Conservation (phyloP, 768 basidiomycete species). For the Psilocybe azurescens region DNA sequence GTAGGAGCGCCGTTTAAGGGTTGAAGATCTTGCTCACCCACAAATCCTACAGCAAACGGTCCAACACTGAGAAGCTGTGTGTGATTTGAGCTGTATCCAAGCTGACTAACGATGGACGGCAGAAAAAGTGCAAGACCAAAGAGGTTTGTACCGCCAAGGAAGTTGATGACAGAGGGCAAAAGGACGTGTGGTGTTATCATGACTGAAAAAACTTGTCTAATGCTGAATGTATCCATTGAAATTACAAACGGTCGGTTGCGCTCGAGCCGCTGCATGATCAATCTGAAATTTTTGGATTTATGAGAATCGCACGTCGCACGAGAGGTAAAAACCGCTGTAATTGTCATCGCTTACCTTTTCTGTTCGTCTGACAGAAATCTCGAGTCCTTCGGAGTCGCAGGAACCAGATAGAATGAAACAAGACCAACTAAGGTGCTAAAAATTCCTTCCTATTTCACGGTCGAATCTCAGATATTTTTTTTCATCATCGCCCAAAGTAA, state of each 20-base stretch:
- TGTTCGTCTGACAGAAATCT: constrained; percentile 33
- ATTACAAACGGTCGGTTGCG: constrained; percentile 34
- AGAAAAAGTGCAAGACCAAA: constrained; percentile 42
- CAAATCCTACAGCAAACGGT: constrained; percentile 40
- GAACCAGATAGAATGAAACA: constrained; percentile 43
- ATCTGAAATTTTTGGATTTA: constrained; percentile 13
- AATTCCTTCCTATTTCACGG: constrained; percentile 17
- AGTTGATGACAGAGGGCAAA: constrained; percentile 38
- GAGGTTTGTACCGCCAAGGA: constrained; percentile 38
- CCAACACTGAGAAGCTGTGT: constrained; percentile 43
- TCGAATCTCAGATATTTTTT: constrained; percentile 48
- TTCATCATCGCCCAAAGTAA: constrained; percentile 24
- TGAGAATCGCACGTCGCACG: neutral
- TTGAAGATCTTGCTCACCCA: constrained; percentile 24
- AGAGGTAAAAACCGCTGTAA: neutral
- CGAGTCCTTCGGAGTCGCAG: constrained; percentile 35
- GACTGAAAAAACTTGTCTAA: constrained; percentile 34
- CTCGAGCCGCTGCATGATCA: constrained; percentile 35
- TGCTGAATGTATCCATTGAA: constrained; percentile 34
- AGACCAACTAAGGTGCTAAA: constrained; percentile 56
- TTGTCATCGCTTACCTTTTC: constrained; percentile 32
- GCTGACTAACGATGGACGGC: constrained; percentile 42
- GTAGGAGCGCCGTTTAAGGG: neutral
- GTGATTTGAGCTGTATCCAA: constrained; percentile 35
- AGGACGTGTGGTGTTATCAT: constrained; percentile 39